Percentiles rank a stretch among this genome's conserved stretches.
Evolutionary conservation across 2,329 filamentous ascomycete species (phyloP).

Genomic region (Trichoderma brevicompactum): DNA sequence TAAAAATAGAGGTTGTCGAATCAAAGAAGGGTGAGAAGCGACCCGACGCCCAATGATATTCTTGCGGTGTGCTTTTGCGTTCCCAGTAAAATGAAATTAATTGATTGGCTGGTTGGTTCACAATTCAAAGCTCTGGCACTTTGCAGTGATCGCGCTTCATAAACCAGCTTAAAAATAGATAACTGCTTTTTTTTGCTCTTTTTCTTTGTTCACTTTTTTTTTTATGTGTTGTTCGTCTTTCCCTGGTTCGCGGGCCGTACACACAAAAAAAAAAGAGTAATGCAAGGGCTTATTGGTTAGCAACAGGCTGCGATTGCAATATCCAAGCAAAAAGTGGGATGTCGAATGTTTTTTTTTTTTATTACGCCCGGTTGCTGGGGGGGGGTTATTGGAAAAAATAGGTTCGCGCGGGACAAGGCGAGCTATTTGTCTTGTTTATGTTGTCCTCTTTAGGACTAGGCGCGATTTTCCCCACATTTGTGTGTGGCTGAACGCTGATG

Average conservation of each 20-base stretch:
- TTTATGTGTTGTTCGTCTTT: background rate
- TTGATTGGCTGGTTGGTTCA: slow-evolving; percentile 2
- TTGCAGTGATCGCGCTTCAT: too few species aligned
- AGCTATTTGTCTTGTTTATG: slow-evolving; percentile 31
- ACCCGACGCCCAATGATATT: slow-evolving; percentile 23
- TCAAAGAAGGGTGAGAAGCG: slow-evolving; percentile 9
- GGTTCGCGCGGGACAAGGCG: slow-evolving; percentile 13
- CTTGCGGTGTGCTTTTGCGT: slow-evolving; percentile 25
- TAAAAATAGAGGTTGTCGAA: slow-evolving; percentile 8
- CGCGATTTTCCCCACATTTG: background rate
- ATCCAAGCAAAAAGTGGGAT: slow-evolving; percentile 15
- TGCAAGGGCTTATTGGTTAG: background rate
- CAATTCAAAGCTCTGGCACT: background rate
- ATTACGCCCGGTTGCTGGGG: slow-evolving; percentile 14
- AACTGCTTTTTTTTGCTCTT: background rate
- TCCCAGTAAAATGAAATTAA: slow-evolving; percentile 2
- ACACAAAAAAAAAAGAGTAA: background rate
- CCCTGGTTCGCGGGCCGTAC: background rate
- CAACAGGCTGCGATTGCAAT: background rate
- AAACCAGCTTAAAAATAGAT: background rate
- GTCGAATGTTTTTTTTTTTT: slow-evolving; percentile 12
- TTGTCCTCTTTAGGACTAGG: slow-evolving; percentile 28
- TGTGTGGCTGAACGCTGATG: slow-evolving; percentile 16
- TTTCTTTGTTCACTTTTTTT: background rate
- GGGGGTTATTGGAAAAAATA: background rate